A percentile compares a stretch with the other conserved stretches of the same genome.
phyloP scores from a whole-genome alignment of 2,329 filamentous ascomycete species.

The Gnomoniopsis sp. region DNA sequence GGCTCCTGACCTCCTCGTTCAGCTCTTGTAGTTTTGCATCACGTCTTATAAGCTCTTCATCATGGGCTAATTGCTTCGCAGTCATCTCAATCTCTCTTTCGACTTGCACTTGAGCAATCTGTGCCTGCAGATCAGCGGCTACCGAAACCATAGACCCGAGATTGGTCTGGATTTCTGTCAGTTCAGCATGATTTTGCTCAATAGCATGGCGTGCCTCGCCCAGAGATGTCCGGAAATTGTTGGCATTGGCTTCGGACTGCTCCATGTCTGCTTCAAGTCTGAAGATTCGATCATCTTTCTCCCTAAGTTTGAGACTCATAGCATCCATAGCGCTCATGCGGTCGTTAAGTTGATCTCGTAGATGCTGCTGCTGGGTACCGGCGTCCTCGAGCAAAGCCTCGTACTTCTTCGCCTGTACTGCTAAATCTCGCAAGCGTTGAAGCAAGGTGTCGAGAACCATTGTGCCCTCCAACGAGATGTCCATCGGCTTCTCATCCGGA shows the following conservation, averaged over 20 bases:
- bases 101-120: not conserved
- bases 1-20: not conserved
- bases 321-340: not conserved
- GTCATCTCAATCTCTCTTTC: not conserved
- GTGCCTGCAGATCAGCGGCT: not conserved
- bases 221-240: not conserved
- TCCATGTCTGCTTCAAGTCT: not conserved
- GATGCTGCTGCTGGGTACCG: not conserved
- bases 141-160: not conserved
- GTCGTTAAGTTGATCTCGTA: not conserved
- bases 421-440: not conserved
- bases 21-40: not conserved
- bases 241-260: not conserved
- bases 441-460: not conserved
- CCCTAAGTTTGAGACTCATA: not conserved
- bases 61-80: not conserved
- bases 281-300: constrained; percentile 1
- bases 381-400: not conserved
- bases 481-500: not conserved
- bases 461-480: not conserved
- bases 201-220: not conserved
- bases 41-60: not conserved
- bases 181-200: not conserved
- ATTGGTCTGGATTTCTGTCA: not conserved
- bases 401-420: not conserved